A percentile compares a stretch with the other conserved stretches of the same genome.
Conservation (phyloP, 345 rosid species). For the Melastoma malabathricum region DNA sequence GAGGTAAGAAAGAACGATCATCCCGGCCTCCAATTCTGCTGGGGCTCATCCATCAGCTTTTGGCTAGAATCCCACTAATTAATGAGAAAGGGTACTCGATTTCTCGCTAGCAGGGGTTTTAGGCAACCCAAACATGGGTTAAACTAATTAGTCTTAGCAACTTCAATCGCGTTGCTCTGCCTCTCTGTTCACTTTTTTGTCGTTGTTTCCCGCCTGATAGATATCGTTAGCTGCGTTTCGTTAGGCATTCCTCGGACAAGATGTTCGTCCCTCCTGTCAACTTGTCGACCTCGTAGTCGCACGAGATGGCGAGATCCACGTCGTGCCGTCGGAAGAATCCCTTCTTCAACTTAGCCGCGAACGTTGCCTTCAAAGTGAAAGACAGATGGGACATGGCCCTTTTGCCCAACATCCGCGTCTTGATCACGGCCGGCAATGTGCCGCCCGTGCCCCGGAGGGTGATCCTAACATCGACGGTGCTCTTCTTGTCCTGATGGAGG, state of each 20-base stretch:
- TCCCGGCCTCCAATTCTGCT: too few relatives aligned
- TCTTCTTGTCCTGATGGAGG: constrained; percentile 6
- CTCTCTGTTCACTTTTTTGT: too few relatives aligned
- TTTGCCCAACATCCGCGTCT: constrained; percentile 1
- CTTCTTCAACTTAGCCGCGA: constrained; percentile 12
- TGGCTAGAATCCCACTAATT: too few relatives aligned
- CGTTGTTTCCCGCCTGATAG: neutral
- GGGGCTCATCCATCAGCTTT: too few relatives aligned
- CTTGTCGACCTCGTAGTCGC: constrained; percentile 12
- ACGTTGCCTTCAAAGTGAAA: constrained; percentile 5
- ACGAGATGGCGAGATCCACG: constrained; percentile 2
- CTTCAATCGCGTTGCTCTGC: too few relatives aligned
- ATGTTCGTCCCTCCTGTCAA: constrained; percentile 9
- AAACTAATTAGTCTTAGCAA: too few relatives aligned
- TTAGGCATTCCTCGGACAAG: constrained; percentile 18
- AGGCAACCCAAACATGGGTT: too few relatives aligned
- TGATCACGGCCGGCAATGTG: constrained; percentile 4
- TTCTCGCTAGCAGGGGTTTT: too few relatives aligned
- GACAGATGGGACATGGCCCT: constrained; percentile 4
- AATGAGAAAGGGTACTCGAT: too few relatives aligned
- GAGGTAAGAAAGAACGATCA: too few relatives aligned
- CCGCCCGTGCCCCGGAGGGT: constrained; percentile 3
- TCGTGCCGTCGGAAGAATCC: constrained; percentile 4
- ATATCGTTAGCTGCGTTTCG: constrained; percentile 7
- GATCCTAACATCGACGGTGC: neutral